Base-by-base conservation (phyloP, 2,329 filamentous ascomycete genomes). In the Parasarocladium wereldwijsianum region DNA sequence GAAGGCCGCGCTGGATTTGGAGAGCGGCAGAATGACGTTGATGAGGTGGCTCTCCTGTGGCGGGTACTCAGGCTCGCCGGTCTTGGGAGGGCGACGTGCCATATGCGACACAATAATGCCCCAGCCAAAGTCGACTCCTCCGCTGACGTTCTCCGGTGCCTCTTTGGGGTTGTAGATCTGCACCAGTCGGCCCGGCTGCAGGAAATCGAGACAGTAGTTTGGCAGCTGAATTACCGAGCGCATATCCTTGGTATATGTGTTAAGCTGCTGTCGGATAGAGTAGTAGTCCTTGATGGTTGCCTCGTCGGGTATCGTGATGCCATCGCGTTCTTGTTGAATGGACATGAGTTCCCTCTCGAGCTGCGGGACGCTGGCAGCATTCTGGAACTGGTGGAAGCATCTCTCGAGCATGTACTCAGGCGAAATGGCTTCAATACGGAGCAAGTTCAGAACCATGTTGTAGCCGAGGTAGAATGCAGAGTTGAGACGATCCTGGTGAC, bases 361-460 rank as follows among this genome's bases (percentile, higher is more conserved):
- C 9, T 66, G 64, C 13, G 81, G 80, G 7, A 94, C 84, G 41
- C 79, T 85, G 8, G 87, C 81, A 2, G 83, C 83, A 44, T 93
- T 96, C 51, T 98, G 90, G 57, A 98, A 98, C 53, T 98, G 90
- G 53, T 83, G 92, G 60, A 98, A 98, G 49, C 90, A 98, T 41
- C 80, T 73, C 59, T 96, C 86, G n/a, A 98, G 64, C 90, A 98
- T 98, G 47, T 83, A 96, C 45, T 98, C 87, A 3, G 92, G 90
- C 7, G 86, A 96, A 29, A 98, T 93, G n/a, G 85, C 87, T 51
- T 98, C 90, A n/a, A 98, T 87, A 55, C 90, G 72, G 53, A 96
- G 77, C 36, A 98, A 58, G 48, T 98, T 30, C 13, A 30, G 28
- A 24, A 30, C 28, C 28, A 30, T 30, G 28, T 30, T 30, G 20